Percentiles rank a stretch among this genome's conserved stretches.
These are phyloP conservation scores for Coemansia sp. DNA, from an alignment of 192 early-diverging fungal species.

Conservation along the genomic window DNA sequence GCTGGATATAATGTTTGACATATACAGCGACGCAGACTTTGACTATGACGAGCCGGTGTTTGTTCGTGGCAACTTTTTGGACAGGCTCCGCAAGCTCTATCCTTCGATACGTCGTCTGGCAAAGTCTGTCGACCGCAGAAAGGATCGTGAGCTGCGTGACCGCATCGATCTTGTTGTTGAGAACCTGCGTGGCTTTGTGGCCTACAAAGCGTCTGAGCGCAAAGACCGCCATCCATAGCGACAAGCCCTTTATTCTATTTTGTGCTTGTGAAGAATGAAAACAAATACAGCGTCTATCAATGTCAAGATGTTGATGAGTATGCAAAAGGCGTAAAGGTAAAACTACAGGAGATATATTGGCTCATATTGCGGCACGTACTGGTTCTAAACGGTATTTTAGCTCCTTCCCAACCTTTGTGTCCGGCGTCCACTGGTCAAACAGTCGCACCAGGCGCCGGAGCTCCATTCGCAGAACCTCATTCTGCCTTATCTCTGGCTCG, in stretches of 20 bases:
- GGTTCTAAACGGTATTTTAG: constrained; percentile 93
- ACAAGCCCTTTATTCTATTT: not conserved
- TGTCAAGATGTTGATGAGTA: not conserved
- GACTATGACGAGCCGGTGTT: constrained; percentile 86
- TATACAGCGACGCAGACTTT: constrained; percentile 79
- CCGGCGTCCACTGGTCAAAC: constrained; percentile 82
- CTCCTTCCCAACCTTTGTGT: constrained; percentile 69
- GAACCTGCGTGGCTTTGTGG: constrained; percentile 83
- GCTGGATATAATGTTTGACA: constrained; percentile 83
- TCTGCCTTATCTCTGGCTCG: constrained; percentile 62
- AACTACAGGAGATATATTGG: constrained; percentile 1
- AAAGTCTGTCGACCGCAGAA: constrained; percentile 71
- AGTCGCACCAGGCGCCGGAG: constrained; percentile 64
- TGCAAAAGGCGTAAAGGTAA: not conserved
- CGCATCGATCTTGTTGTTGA: constrained; percentile 75
- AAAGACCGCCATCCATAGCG: constrained; percentile 3
- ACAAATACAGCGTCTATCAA: not conserved
- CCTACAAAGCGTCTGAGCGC: constrained; percentile 82
- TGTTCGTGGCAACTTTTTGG: constrained; percentile 66
- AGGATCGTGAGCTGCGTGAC: constrained; percentile 65
- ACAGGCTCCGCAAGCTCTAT: constrained; percentile 58
- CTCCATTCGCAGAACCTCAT: constrained; percentile 61
- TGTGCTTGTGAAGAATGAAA: not conserved
- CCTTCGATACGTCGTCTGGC: constrained; percentile 58
- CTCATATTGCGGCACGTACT: constrained; percentile 63